Evolutionary conservation across 2,329 filamentous ascomycete species (phyloP), one percentile per base, ranked within the genome.

Genomic region (Alternaria tenuissima): DNA sequence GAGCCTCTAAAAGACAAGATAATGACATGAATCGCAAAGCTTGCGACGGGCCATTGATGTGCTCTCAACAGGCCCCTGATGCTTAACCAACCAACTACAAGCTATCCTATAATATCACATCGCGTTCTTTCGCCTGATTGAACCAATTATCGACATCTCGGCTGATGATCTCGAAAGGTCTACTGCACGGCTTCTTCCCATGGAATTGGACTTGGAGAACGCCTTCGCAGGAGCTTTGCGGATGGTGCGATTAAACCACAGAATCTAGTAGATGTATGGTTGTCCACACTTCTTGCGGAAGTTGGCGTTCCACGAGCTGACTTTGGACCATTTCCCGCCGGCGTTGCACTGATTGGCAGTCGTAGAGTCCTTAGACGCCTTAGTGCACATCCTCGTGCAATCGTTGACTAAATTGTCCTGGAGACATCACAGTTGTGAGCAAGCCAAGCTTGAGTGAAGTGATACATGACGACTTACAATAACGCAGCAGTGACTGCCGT

Each of bases 401-500:
- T 52, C 48, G 39, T 52, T 24, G 48, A 26, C 48, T 14, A 38
- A 3, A 22, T 52, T 52, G 20, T 52, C 32, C 48, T 52, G 0
- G 24, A 52, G 11, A 28, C 4, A 34, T 20, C 20, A 52, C 48
- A 12, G 32, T 26, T 18, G 48, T 52, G 20, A 52, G 48, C 48
- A 38, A 39, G 18, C 14, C 4, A 48, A 24, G 18, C 32, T 41
- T 41, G 52, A 48, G 32, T 55, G 34, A 41, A 48, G 52, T 48
- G 14, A 26, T 48, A 39, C 3, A 48, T 55, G 43, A 32, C n/a
- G 42, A 55, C 52, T 55, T 55, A 55, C 52, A 26, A 55, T 55
- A 48, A 41, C 52, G 43, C 52, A 55, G 52, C 52, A 55, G 34
- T 55, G 52, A 24, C 52, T 48, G 22, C 32, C 43, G 42, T 55